Conservation (phyloP, 1,139 yeast species). For the Trichomonascaceae sp. region DNA sequence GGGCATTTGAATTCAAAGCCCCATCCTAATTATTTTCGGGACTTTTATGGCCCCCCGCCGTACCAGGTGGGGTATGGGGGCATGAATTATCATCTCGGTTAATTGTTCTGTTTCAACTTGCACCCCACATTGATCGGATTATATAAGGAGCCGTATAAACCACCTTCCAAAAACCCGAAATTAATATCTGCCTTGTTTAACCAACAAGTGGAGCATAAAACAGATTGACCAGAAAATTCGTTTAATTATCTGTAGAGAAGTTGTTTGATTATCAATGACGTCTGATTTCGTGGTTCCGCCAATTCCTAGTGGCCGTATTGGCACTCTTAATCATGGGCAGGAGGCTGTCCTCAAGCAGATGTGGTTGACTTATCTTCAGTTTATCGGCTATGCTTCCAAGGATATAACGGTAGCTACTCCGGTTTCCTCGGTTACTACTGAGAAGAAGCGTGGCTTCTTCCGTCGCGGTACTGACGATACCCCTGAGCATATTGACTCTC, state of each 20-base stretch:
- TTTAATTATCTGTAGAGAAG: too few relatives aligned
- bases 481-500: constrained; percentile 19
- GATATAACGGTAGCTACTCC: constrained; percentile 7
- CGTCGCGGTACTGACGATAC: constrained; percentile 17
- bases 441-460: constrained; percentile 22
- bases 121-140: background rate
- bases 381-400: constrained; percentile 52
- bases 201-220: background rate
- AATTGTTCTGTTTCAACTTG: background rate
- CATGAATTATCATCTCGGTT: background rate
- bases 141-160: background rate
- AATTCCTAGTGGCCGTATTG: constrained; percentile 9
- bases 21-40: background rate
- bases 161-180: background rate
- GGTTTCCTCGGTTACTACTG: constrained; percentile 12
- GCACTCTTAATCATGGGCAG: constrained; percentile 52
- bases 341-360: constrained; percentile 66
- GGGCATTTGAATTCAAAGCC: background rate
- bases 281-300: background rate
- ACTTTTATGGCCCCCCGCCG: background rate
- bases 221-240: background rate
- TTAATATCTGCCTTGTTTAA: background rate
- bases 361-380: constrained; percentile 62
- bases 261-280: background rate
- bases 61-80: background rate